Conservation (phyloP, 495 filamentous ascomycete species). For the Trichoderma reesei region DNA sequence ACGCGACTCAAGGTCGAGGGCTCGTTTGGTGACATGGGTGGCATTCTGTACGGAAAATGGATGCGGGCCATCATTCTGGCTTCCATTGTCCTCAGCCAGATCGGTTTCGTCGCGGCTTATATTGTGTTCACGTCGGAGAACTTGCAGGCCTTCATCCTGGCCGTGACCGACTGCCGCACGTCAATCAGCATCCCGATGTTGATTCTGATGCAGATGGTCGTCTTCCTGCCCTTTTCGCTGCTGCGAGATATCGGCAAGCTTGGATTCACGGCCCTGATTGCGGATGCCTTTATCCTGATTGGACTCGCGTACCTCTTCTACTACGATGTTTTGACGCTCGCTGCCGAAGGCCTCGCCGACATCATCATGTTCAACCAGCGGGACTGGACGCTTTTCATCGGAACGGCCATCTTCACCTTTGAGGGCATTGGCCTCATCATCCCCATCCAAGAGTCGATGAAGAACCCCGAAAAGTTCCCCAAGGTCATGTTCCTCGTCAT, state of each 20-base stretch:
- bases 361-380: slow-evolving; percentile 76
- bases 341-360: slow-evolving; percentile 68
- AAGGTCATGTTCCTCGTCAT: slow-evolving; percentile 78
- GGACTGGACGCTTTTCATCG: slow-evolving; percentile 94
- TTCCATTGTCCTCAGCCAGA: slow-evolving; percentile 87
- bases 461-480: slow-evolving; percentile 76
- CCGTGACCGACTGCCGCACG: slow-evolving; percentile 70
- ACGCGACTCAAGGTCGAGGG: slow-evolving; percentile 74
- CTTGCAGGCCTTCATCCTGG: slow-evolving; percentile 80
- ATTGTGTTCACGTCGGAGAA: slow-evolving; percentile 97
- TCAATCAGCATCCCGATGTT: slow-evolving; percentile 77
- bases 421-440: slow-evolving; percentile 98
- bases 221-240: slow-evolving; percentile 87
- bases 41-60: slow-evolving; percentile 78
- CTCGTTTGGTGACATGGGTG: slow-evolving; percentile 95
- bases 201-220: slow-evolving; percentile 84
- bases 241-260: slow-evolving; percentile 94
- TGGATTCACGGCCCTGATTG: slow-evolving; percentile 79
- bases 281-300: slow-evolving; percentile 87
- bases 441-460: slow-evolving; percentile 96
- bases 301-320: slow-evolving; percentile 92
- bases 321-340: slow-evolving; percentile 81
- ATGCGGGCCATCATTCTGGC: slow-evolving; percentile 79
- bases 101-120: slow-evolving; percentile 95
- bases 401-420: slow-evolving; percentile 97